A percentile compares a stretch with the other conserved stretches of the same genome.
Evolutionary conservation across 2,329 filamentous ascomycete genomes (phyloP).

Genomic region (Chrysosporium queenslandicum): DNA sequence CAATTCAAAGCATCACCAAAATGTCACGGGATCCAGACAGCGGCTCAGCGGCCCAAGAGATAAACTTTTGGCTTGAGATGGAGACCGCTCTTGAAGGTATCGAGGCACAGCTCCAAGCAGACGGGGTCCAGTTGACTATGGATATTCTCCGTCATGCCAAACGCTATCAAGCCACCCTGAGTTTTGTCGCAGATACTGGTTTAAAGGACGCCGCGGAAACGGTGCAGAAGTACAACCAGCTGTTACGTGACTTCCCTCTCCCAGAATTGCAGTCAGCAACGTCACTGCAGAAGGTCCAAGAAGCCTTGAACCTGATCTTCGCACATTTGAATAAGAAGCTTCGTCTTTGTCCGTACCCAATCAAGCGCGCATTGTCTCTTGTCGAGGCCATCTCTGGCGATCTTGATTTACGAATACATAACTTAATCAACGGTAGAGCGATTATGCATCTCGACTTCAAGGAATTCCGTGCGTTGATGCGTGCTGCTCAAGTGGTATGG

Average conservation of each 20-base stretch:
- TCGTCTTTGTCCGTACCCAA: constrained; percentile 89
- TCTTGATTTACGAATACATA: constrained; percentile 75
- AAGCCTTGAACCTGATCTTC: constrained; percentile 84
- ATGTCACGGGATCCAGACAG: constrained; percentile 73
- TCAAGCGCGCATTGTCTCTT: constrained; percentile 80
- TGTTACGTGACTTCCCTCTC: constrained; percentile 95
- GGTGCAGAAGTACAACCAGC: constrained; percentile 96
- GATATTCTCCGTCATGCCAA: constrained; percentile 95
- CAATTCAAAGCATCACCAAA: constrained; percentile 92
- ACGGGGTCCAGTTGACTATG: constrained; percentile 81
- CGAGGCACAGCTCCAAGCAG: constrained; percentile 74
- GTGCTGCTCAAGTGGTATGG: constrained; percentile 75
- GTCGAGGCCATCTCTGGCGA: constrained; percentile 95
- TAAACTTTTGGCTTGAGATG: constrained; percentile 98
- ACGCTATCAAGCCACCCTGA: constrained; percentile 93
- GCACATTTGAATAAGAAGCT: constrained; percentile 95
- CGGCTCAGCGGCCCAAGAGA: constrained; percentile 85
- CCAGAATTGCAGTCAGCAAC: constrained; percentile 91
- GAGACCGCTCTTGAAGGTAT: constrained; percentile 87
- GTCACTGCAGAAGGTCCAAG: constrained; percentile 75
- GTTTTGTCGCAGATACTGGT: constrained; percentile 91
- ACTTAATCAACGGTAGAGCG: constrained; percentile 71
- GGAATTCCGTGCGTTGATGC: constrained; percentile 81
- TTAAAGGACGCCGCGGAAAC: constrained; percentile 91
- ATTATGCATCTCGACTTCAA: constrained; percentile 86